A percentile compares a stretch with the other conserved stretches of the same genome.
These are phyloP conservation scores for Didymosphaeria variabile DNA, from an alignment of 2,329 filamentous ascomycete genomes.

Conservation along the genomic window DNA sequence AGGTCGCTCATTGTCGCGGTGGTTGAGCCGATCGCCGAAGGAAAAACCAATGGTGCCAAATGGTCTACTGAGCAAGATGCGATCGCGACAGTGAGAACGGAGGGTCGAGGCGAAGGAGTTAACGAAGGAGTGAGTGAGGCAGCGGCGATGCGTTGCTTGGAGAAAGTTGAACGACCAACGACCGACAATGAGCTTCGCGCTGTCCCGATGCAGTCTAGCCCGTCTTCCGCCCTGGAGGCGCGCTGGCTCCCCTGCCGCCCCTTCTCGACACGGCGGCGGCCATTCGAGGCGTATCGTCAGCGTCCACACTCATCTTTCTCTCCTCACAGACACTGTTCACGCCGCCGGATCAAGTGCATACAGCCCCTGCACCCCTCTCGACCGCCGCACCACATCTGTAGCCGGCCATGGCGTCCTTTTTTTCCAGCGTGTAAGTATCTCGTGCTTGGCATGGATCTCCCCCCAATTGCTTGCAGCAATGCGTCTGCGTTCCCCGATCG, in stretches of 20 bases:
- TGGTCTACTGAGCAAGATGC: slow-evolving; percentile 26
- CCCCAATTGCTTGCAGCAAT: slow-evolving; percentile 37
- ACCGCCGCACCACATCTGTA: slow-evolving; percentile 13
- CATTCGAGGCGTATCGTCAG: slow-evolving; percentile 39
- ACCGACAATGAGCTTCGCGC: slow-evolving; percentile 1
- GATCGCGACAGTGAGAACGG: neutral
- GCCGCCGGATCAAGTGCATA: slow-evolving; percentile 26
- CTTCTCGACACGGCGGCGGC: slow-evolving; percentile 34
- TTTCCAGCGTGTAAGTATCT: slow-evolving; percentile 51
- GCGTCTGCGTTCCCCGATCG: slow-evolving; percentile 29
- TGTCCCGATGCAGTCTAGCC: neutral
- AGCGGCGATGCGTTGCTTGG: slow-evolving; percentile 7
- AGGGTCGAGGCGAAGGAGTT: neutral
- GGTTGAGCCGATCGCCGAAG: neutral
- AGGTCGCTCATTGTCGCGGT: slow-evolving; percentile 43
- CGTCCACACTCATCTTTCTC: slow-evolving; percentile 30
- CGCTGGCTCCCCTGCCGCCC: slow-evolving; percentile 34
- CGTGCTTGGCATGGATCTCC: slow-evolving; percentile 42
- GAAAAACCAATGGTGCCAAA: slow-evolving; percentile 1
- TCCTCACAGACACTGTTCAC: slow-evolving; percentile 27
- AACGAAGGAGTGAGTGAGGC: slow-evolving; percentile 1
- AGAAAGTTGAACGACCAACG: slow-evolving; percentile 1
- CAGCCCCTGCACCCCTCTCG: slow-evolving; percentile 21
- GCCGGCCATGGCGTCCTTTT: slow-evolving; percentile 51
- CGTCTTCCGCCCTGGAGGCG: neutral